Evolutionary conservation across 306 rosid genomes (phyloP).

Genomic region (Senna siamea): DNA sequence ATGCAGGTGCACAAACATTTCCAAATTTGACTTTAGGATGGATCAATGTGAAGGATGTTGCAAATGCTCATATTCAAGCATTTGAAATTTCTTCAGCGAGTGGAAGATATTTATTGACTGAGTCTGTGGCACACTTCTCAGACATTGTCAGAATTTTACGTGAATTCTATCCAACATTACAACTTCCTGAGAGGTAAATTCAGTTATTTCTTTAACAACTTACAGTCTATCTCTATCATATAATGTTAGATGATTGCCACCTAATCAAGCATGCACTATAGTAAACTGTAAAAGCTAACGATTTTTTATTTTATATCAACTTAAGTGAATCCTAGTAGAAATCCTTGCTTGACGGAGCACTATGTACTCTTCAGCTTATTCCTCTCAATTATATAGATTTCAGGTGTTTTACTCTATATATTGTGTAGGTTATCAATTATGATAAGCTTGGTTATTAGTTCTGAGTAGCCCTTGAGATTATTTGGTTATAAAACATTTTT

Average conservation of each 20-base stretch:
- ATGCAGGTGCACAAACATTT: constrained; percentile 63
- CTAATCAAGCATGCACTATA: background rate
- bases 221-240: background rate
- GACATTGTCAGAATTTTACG: constrained; percentile 53
- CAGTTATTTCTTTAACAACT: background rate
- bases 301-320: background rate
- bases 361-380: background rate
- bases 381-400: background rate
- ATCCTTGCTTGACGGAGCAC: background rate
- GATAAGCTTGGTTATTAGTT: background rate
- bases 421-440: background rate
- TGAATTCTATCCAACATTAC: constrained; percentile 52
- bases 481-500: background rate
- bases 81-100: constrained; percentile 71
- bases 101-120: constrained; percentile 76
- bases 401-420: background rate
- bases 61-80: constrained; percentile 70
- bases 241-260: background rate
- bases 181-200: constrained; percentile 68
- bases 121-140: constrained; percentile 60
- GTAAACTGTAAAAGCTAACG: background rate
- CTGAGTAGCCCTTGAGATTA: background rate
- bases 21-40: constrained; percentile 58
- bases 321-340: background rate
- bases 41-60: constrained; percentile 82